Conservation (phyloP, 768 basidiomycete species). For the Xerocomus brunneocitrinus region DNA sequence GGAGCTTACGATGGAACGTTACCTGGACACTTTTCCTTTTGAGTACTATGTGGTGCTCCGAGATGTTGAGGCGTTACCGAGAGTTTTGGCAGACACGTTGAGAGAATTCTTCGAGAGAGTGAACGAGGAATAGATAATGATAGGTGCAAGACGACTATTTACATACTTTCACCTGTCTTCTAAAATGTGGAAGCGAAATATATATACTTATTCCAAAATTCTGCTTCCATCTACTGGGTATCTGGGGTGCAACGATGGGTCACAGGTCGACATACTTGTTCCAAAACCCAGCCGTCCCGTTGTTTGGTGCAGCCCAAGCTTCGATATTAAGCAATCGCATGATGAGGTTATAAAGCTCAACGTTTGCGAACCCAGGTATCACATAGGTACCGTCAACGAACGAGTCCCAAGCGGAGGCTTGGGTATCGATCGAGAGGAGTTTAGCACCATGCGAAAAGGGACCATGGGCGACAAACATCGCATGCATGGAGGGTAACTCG, state of each 20-base stretch:
- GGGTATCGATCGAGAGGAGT: slow-evolving; percentile 27
- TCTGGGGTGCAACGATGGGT: neutral
- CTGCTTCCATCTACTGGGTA: neutral
- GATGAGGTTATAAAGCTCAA: slow-evolving; percentile 82
- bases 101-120: slow-evolving; percentile 90
- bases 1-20: slow-evolving; percentile 84
- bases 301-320: slow-evolving; percentile 52
- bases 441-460: slow-evolving; percentile 76
- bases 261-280: slow-evolving; percentile 53
- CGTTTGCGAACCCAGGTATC: slow-evolving; percentile 80
- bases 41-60: slow-evolving; percentile 95
- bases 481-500: slow-evolving; percentile 69
- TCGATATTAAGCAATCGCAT: slow-evolving; percentile 69
- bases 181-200: neutral
- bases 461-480: slow-evolving; percentile 89
- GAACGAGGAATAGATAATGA: slow-evolving; percentile 48
- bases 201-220: neutral
- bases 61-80: slow-evolving; percentile 86
- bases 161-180: neutral
- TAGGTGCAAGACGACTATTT: neutral
- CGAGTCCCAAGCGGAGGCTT: slow-evolving; percentile 52
- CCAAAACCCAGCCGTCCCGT: slow-evolving; percentile 84
- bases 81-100: slow-evolving; percentile 81
- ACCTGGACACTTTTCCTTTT: slow-evolving; percentile 96
- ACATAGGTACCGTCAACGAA: slow-evolving; percentile 53